phyloP scores from a whole-genome alignment of 176 grass and related monocot species.

The Alloteropsis semialata region DNA sequence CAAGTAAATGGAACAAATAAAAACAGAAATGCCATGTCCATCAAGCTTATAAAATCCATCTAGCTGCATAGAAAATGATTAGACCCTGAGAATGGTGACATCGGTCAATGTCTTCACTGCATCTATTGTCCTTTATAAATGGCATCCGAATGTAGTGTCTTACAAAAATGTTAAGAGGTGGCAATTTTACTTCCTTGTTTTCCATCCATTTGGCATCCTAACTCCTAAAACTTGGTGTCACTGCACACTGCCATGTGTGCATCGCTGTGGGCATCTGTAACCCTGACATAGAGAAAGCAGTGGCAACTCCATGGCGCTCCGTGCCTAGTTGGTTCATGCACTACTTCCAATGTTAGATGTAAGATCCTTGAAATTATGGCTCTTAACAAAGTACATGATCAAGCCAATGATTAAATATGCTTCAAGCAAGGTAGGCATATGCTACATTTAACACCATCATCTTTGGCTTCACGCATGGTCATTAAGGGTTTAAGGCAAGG shows the following conservation, averaged over 20 bases:
- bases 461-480: background rate
- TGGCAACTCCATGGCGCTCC: background rate
- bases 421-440: background rate
- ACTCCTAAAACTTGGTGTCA: background rate
- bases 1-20: background rate
- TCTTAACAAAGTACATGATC: background rate
- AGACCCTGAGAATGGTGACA: background rate
- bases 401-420: background rate
- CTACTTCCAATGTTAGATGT: background rate
- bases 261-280: background rate
- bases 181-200: conserved; percentile 12
- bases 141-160: background rate
- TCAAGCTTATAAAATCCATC: conserved; percentile 10
- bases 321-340: background rate
- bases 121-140: background rate
- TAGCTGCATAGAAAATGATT: background rate
- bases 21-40: background rate
- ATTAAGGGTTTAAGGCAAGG: background rate
- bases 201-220: background rate
- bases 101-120: background rate
- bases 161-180: conserved; percentile 10
- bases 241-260: background rate
- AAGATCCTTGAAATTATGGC: background rate
- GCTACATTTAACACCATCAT: background rate
- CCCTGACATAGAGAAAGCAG: background rate